Base-by-base conservation (phyloP, 139 green algal species). In the Volvox africanus region DNA sequence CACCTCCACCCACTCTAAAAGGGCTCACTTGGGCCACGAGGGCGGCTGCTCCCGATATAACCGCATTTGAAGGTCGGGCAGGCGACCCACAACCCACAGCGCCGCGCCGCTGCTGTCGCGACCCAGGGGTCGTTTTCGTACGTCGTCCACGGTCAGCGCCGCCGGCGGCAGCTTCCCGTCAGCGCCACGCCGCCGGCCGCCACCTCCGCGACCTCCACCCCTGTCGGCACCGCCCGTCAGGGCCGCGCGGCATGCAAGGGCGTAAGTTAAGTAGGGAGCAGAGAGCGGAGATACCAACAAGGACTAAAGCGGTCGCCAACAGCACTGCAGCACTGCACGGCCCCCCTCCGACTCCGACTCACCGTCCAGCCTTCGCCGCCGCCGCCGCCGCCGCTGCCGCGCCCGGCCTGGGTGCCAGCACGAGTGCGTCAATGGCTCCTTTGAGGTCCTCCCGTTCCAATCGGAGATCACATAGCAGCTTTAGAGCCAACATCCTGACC, bases 381-480 rank as follows among this genome's bases (percentile, higher is more conserved):
- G 33, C 82, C 82, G 82, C 82, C 21, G 37, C 61, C 55, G 61
- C 61, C 35, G 50, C 55, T 28, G 82, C 82, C 2, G 61, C 1
- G 0, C 30, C 32, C 26, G 28, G 28, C 30, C 62, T 32, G 17
- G 82, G 82, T 32, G 82, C 61, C 65, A 36, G 61, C 62, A 88
- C 30, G 50, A 88, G 65, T 9, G 33, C 78, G 28, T 91, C 87
- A 17, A 91, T 68, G 28, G 65, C 36, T 0, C 30, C 61, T 26
- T 85, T 77, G 32, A 92, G 1, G 78, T 92, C 88, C 36, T 92
- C 88, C 16, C 80, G 62, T 44, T 92, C 88, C 37, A 92, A 65
- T 12, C 88, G 88, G 32, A 92, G 32, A 44, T 92, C 88, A 44
- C 80, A 88, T 65, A 92, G 80, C 80, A 88, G 67, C 78, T 92